A percentile compares a stretch with the other conserved stretches of the same genome.
Conservation (phyloP, 257 asterid species). For the Petunia secreta region DNA sequence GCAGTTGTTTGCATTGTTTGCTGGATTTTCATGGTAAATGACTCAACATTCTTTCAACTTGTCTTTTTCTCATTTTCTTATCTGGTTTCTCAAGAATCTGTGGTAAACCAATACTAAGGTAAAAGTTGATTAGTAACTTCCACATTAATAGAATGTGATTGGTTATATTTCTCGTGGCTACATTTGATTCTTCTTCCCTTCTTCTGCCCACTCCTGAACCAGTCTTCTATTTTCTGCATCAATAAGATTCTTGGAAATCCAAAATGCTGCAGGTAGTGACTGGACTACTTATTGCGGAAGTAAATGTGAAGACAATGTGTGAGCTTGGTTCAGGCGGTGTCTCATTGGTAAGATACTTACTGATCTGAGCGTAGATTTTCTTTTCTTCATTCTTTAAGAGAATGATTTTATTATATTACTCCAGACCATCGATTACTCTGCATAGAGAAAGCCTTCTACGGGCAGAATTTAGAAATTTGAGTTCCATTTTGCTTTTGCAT, state of each 20-base stretch:
- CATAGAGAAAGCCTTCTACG: not conserved
- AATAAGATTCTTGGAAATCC: slow-evolving; percentile 24
- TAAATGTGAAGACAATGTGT: slow-evolving; percentile 94
- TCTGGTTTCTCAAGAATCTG: not conserved
- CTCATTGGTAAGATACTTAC: slow-evolving; percentile 65
- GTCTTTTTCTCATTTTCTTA: slow-evolving; percentile 12
- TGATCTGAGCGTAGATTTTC: slow-evolving; percentile 13
- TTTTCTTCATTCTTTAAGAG: not conserved
- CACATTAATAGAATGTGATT: not conserved
- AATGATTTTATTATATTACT: not conserved
- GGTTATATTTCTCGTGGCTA: not conserved
- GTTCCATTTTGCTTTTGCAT: too few species aligned
- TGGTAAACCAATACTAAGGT: not conserved
- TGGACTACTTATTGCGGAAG: slow-evolving; percentile 96
- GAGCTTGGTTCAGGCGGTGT: slow-evolving; percentile 97
- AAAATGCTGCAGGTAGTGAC: slow-evolving; percentile 64
- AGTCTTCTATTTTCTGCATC: slow-evolving; percentile 14
- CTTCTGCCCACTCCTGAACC: not conserved
- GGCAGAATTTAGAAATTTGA: not conserved
- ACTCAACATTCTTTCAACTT: slow-evolving; percentile 18
- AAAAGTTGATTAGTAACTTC: slow-evolving; percentile 7
- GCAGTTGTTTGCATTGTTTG: slow-evolving; percentile 69
- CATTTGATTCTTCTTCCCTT: not conserved
- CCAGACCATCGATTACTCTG: not conserved
- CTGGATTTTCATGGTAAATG: slow-evolving; percentile 85